phyloP scores from a whole-genome alignment of 441 rosid species.

The Corymbia citriodora region DNA sequence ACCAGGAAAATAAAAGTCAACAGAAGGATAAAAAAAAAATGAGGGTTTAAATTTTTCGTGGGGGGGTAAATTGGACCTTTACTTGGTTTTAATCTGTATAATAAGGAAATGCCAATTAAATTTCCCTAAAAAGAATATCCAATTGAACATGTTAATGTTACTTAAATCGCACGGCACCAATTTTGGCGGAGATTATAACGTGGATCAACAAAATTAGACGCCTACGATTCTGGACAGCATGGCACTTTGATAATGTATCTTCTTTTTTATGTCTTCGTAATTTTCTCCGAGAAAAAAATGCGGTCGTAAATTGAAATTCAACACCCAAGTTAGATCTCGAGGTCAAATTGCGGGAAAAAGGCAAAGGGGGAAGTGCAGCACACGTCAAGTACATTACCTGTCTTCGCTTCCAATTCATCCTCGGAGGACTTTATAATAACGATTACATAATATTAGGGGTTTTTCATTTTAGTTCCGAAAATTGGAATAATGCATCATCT shows the following conservation, averaged over 20 bases:
- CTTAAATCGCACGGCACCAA: neutral
- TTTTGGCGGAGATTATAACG: neutral
- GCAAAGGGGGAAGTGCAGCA: neutral
- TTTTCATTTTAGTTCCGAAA: neutral
- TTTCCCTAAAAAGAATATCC: neutral
- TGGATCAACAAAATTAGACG: neutral
- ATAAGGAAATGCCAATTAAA: neutral
- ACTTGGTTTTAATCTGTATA: neutral
- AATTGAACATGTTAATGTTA: neutral
- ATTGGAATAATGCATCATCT: neutral
- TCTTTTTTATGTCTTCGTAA: neutral
- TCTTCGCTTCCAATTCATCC: neutral
- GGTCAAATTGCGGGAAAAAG: neutral
- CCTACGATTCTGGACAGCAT: neutral
- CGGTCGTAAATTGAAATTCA: neutral
- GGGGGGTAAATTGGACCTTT: neutral
- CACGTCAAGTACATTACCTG: neutral
- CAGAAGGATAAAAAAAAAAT: neutral
- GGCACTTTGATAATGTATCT: fast-evolving
- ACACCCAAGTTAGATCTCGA: neutral
- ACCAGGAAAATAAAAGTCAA: neutral
- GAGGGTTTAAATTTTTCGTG: neutral
- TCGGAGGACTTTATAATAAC: neutral
- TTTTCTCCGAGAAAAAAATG: neutral
- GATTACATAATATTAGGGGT: neutral